Evolutionary conservation across 1,284 basidiomycete species (phyloP).

Genomic region (Porogramme epimiltina): DNA sequence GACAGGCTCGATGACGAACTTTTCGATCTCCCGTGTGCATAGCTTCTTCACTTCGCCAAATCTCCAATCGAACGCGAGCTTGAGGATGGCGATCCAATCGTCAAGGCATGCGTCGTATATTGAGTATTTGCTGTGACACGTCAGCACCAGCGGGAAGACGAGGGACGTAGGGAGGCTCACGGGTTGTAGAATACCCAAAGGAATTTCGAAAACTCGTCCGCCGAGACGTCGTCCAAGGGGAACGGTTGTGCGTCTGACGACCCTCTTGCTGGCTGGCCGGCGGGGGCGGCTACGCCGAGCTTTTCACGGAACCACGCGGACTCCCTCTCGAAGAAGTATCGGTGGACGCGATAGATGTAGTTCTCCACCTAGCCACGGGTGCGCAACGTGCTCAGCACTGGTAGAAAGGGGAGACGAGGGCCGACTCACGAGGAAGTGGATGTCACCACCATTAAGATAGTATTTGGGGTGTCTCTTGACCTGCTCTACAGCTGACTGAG

Average conservation of each 20-base stretch:
- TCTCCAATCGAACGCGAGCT: constrained; percentile 58
- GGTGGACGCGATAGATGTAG: constrained; percentile 58
- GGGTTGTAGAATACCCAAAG: constrained; percentile 74
- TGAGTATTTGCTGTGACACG: constrained; percentile 48
- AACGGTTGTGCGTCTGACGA: constrained; percentile 51
- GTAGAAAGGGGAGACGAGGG: constrained; percentile 2
- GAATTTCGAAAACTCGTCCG: constrained; percentile 56
- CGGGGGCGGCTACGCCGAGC: constrained; percentile 44
- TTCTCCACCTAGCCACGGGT: constrained; percentile 42
- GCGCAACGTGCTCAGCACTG: neutral
- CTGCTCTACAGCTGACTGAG: constrained; percentile 35
- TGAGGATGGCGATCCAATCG: constrained; percentile 62
- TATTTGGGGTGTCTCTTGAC: constrained; percentile 44
- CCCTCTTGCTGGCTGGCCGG: constrained; percentile 45
- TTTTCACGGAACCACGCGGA: constrained; percentile 51
- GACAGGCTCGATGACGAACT: constrained; percentile 57
- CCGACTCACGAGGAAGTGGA: constrained; percentile 53
- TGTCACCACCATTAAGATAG: constrained; percentile 55
- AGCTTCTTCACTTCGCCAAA: constrained; percentile 63
- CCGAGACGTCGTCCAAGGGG: constrained; percentile 47
- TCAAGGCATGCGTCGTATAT: constrained; percentile 53
- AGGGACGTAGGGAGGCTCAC: constrained; percentile 38
- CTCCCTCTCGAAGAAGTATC: constrained; percentile 67
- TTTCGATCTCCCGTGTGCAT: constrained; percentile 63
- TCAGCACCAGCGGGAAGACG: neutral